Conservation (phyloP, 2,329 filamentous ascomycete species). For the Monosporascus sp. region DNA sequence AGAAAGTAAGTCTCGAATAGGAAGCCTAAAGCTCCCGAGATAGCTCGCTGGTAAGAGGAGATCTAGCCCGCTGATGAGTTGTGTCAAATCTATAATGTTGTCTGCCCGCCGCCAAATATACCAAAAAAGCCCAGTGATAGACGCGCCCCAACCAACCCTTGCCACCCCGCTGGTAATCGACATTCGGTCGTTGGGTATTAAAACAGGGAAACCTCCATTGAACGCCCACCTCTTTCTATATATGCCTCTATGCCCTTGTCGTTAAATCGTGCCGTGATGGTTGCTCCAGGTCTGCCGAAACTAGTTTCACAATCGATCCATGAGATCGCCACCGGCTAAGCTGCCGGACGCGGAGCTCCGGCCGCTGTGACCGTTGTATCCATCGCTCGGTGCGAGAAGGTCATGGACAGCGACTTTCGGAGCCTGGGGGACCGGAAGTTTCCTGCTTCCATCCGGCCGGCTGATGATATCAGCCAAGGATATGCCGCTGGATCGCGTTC, state of each 20-base stretch:
- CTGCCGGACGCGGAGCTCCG: conserved; percentile 74
- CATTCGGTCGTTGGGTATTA: background rate
- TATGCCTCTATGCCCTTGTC: conserved; percentile 24
- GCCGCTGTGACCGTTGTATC: conserved; percentile 61
- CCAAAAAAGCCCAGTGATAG: conserved; percentile 2
- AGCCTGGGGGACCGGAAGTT: conserved; percentile 86
- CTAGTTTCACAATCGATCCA: conserved; percentile 43
- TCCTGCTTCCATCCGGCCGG: conserved; percentile 77
- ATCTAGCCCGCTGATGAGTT: conserved; percentile 24
- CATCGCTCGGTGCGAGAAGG: conserved; percentile 61
- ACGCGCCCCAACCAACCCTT: background rate
- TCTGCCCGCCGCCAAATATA: conserved; percentile 10
- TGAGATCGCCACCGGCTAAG: conserved; percentile 65
- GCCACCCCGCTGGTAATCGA: background rate
- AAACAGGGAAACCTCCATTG: conserved; percentile 8
- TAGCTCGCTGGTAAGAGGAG: conserved; percentile 16
- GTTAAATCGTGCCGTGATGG: conserved; percentile 25
- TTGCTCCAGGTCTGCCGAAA: conserved; percentile 3
- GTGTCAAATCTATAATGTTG: conserved; percentile 20
- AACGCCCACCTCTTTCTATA: conserved; percentile 26
- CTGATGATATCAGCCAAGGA: conserved; percentile 91
- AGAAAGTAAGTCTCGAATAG: background rate
- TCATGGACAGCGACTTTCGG: conserved; percentile 86
- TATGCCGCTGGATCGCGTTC: conserved; percentile 57
- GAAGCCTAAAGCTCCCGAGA: background rate